Evolutionary conservation across 257 asterid genomes (phyloP), one percentile per base, ranked within the genome.

Genomic region (Linaria vulgaris): DNA sequence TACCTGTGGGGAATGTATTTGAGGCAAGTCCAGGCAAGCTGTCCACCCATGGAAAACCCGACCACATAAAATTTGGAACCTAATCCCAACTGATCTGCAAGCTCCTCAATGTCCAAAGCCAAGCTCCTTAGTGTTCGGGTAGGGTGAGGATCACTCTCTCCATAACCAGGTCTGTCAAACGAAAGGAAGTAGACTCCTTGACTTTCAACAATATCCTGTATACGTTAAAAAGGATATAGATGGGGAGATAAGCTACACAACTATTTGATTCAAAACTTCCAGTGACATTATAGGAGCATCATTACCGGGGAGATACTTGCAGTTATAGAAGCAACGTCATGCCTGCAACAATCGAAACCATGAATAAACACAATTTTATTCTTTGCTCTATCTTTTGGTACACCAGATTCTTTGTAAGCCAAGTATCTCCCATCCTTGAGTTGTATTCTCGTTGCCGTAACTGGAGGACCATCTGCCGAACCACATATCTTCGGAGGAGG

Each of bases 1-100:
- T 61, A 83, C 98, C 98, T 88, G 62, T 88, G 97, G 65, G 98
- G 98, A 53, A 92, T 92, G 72, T 92, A 82, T 65, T 92, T 86
- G 74, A 92, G 91, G 83, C 85, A 85, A 25, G 89, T 72, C 97
- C 97, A 92, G 20, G 78, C 85, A 34, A 72, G 68, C 76, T 88
- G 92, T 19, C 97, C 98, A 2, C 98, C 98, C 95, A 88, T 69
- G 13, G 98, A 92, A 80, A 83, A 83, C 15, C 97, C 98, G 50
- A 72, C 53, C 15, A 85, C 73, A 63, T 88, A 82, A 71, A 92
- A 88, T 61, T 82, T 88, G 61, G 88, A 61, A 43, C 97, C 96
- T 49, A 91, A 75, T 24, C 81, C 96, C 80, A 91, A 75, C 62
- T 80, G 79, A 80, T 91, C 98, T 46, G 96, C 98, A 56, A 91